Base-by-base conservation (phyloP, 2,329 filamentous ascomycete species). In the Botrytis porri region DNA sequence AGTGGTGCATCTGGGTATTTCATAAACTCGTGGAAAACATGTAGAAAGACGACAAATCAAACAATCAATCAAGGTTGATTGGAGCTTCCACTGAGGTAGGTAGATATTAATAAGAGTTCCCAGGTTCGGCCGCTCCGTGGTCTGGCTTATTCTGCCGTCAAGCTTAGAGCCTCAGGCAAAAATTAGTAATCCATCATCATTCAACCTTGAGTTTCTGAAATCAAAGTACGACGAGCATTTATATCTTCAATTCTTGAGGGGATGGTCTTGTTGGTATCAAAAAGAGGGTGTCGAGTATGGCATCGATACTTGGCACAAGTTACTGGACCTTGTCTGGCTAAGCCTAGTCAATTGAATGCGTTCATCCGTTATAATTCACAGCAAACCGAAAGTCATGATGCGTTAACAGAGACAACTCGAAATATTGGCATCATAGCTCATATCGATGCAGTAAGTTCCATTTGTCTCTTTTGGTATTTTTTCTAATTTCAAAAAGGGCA, bases 361-460 rank as follows among this genome's bases (percentile, higher is more conserved):
- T 69, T 71, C 62, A 54, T 64, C 63, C 74, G 76, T 63, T 76
- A 74, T 71, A 75, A 73, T 29, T 77, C 78, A 59, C 72, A 73
- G 16, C 67, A 65, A 22, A 74, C 74, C 35, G 70, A 71, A 48
- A 66, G 75, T 62, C 74, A 77, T 73, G 76, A 79, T 66, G 74
- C 75, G 3, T 71, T 64, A 61, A 74, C 78, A 62, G 75, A 88
- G 57, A 88, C 88, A 78, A 96, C 95, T 69, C 88, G 95, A 78
- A 99, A 99, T 81, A 98, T 99, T 81, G 96, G 96, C 75, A 98
- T 99, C 77, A 98, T 99, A 82, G 96, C 96, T 74, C 96, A 99
- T 82, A 97, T 99, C 76, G 96, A 98, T 89, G 96, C 96, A 73
- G 87, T 89, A 81, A 77, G 86, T 82, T 59, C 60, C 18, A 41